These are phyloP conservation scores for Pichia phayaonensis DNA, from an alignment of 805 yeast genomes.

Conservation along the genomic window DNA sequence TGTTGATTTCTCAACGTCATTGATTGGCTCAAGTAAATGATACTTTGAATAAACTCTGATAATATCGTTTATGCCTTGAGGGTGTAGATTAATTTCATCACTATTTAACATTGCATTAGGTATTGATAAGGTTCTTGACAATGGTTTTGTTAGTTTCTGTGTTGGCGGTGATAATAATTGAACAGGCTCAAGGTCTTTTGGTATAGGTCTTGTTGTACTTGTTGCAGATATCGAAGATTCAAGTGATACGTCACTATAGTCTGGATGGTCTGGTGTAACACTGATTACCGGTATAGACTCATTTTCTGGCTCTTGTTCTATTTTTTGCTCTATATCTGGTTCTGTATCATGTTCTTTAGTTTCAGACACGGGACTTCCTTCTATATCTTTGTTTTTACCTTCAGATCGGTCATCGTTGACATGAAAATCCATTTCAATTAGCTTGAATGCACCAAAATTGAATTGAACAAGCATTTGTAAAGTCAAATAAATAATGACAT, in stretches of 20 bases:
- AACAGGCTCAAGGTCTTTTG: not conserved
- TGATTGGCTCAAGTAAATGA: conserved; percentile 24
- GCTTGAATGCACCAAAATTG: conserved; percentile 65
- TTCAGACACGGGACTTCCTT: not conserved
- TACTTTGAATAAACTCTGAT: conserved; percentile 45
- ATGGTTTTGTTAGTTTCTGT: not conserved
- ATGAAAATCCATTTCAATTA: conserved; percentile 67
- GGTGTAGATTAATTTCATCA: not conserved
- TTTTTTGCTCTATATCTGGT: not conserved
- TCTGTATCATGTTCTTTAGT: not conserved
- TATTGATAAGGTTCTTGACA: conserved; percentile 8
- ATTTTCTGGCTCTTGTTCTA: not conserved
- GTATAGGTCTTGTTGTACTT: not conserved
- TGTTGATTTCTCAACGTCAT: not conserved
- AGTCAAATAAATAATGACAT: conserved; percentile 71
- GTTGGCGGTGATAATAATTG: not conserved
- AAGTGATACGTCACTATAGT: not conserved
- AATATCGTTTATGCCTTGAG: conserved; percentile 38
- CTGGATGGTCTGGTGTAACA: not conserved
- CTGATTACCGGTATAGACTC: not conserved
- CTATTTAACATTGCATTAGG: conserved; percentile 21
- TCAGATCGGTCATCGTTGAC: conserved; percentile 8
- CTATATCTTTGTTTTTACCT: not conserved
- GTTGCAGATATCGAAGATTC: not conserved
- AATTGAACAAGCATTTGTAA: conserved; percentile 61